A percentile compares a stretch with the other conserved stretches of the same genome.
These are phyloP conservation scores for Alternaria ethzedia DNA, from an alignment of 2,329 filamentous ascomycete genomes.

Conservation along the genomic window DNA sequence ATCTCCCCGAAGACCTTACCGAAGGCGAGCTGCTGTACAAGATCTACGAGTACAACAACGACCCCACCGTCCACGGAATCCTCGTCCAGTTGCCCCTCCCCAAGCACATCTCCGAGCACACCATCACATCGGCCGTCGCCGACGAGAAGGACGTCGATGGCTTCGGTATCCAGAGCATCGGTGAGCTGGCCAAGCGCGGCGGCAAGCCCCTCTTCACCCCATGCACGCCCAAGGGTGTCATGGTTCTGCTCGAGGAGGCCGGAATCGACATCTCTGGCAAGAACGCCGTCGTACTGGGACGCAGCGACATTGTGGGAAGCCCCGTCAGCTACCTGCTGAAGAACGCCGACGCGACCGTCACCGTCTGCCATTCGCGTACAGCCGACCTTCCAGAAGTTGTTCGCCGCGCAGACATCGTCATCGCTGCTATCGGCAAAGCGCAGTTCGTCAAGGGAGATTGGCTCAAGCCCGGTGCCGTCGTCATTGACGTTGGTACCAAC, in stretches of 20 bases:
- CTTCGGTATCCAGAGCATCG: conserved; percentile 92
- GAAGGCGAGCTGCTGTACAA: conserved; percentile 86
- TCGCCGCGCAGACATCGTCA: conserved; percentile 84
- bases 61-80: conserved; percentile 85
- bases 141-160: conserved; percentile 98
- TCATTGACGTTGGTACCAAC: conserved; percentile 98
- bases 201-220: conserved; percentile 88
- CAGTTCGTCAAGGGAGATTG: conserved; percentile 92
- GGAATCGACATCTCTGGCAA: conserved; percentile 87
- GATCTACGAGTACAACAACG: conserved; percentile 83
- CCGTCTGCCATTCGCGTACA: conserved; percentile 92
- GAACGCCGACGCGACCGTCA: conserved; percentile 95
- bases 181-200: conserved; percentile 93
- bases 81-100: conserved; percentile 93
- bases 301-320: conserved; percentile 96
- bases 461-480: conserved; percentile 92
- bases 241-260: conserved; percentile 85
- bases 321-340: conserved; percentile 95
- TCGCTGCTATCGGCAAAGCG: conserved; percentile 88
- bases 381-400: conserved; percentile 73
- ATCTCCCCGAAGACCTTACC: conserved; percentile 79
- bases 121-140: conserved; percentile 85
- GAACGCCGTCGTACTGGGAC: conserved; percentile 90
- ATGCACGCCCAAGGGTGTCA: conserved; percentile 96
- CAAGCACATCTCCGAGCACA: conserved; percentile 86